Evolutionary conservation across 2,329 filamentous ascomycete species (phyloP), one percentile per base, ranked within the genome.

Genomic region (Calycina herbarum): DNA sequence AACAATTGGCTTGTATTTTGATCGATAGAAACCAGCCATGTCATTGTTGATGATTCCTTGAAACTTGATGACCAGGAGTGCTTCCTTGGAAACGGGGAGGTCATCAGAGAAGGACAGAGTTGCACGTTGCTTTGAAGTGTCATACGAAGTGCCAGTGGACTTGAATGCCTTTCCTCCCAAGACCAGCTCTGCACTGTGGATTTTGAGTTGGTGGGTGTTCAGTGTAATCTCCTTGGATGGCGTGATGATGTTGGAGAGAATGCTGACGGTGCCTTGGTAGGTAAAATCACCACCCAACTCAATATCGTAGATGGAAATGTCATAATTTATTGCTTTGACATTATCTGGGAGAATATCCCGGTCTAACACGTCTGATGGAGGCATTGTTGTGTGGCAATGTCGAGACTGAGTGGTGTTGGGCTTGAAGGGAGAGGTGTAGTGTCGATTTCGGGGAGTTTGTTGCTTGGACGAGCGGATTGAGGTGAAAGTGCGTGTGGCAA

Each of bases 21-120:
- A 94, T 70, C 93, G 89, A 79, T 95, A 97, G 83, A 97, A 97
- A 51, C 94, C 93, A 66, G 92, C 90, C 93, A 97, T 96, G 70
- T 90, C 86, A 76, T 92, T 92, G 82, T 96, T 97, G 79, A 96
- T 90, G 66, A 85, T 89, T 67, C 92, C 94, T 73, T 90, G 85
- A 75, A 95, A 97, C 24, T 87, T 83, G 75, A 97, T 86, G 58
- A 84, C 82, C 54, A 97, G 78, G 5, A 82, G 76, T 29, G 89
- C 89, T 76, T 91, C 87, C 66, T 88, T 82, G 29, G 89, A 84
- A 38, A 85, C 82, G 20, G 89, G 84, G 40, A 97, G 81, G 74
- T 91, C 88, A 70, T 91, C 82, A 40, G 87, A 79, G 77, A 99
- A 96, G 71, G 83, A 82, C 72, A 99, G 83, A 64, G 89, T 94